Evolutionary conservation across 805 yeast species (phyloP).

Genomic region (Osmozyma mogii): DNA sequence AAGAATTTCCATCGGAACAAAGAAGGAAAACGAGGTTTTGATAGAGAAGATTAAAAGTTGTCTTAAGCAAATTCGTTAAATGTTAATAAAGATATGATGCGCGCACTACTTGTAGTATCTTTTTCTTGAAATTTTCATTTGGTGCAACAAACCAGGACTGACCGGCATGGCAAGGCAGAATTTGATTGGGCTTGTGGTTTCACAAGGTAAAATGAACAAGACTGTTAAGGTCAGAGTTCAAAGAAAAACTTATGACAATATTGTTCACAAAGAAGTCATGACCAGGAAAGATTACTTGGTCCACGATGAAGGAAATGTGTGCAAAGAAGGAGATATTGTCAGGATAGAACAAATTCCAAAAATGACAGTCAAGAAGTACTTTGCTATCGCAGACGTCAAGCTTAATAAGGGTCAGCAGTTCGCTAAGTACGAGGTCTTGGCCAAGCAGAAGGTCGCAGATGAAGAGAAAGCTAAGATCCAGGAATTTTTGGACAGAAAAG

Average conservation of each 20-base stretch:
- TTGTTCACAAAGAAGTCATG: conserved; percentile 66
- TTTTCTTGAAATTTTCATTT: no score
- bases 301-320: conserved; percentile 87
- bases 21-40: conserved; percentile 57
- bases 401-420: conserved; percentile 87
- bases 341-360: conserved; percentile 89
- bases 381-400: conserved; percentile 89
- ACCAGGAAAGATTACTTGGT: conserved; percentile 79
- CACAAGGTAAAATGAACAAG: conserved; percentile 94
- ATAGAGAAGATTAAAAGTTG: conserved; percentile 38
- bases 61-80: conserved; percentile 8
- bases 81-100: no score
- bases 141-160: no score
- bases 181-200: conserved; percentile 85
- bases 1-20: conserved; percentile 82
- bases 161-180: conserved; percentile 94
- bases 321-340: conserved; percentile 93
- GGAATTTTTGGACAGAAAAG: conserved; percentile 44
- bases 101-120: no score
- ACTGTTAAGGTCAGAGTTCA: conserved; percentile 91
- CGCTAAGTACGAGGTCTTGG: conserved; percentile 67
- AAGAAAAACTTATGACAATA: conserved; percentile 62
- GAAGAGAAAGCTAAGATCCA: conserved; percentile 56
- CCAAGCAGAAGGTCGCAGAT: conserved; percentile 54
- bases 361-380: conserved; percentile 69